Evolutionary conservation across 1,284 basidiomycete genomes (phyloP), one percentile per base, ranked within the genome.

Genomic region (Ustilago esculenta): DNA sequence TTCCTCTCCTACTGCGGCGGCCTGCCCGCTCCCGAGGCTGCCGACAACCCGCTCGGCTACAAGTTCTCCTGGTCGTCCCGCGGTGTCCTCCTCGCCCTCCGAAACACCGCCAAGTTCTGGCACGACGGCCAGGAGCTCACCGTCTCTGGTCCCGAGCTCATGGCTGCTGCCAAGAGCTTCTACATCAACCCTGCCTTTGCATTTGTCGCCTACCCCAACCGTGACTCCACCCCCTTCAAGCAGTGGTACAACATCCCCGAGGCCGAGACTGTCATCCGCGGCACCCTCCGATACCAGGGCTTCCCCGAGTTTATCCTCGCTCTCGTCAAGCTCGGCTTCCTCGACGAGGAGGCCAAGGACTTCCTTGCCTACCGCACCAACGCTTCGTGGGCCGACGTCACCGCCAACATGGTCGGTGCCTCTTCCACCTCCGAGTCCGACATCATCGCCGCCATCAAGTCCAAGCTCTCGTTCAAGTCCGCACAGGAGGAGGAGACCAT

Each of bases 51-150:
- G 8, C 90, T 98, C 61, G 95, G 96, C 25, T 98, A 98, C 89
- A 98, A 98, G 84, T 98, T 98, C 86, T 96, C 93, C 32, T 98
- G 96, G 96, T 96, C 94, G 2, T 92, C 94, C 25, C 90, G 93
- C 42, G 96, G 95, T 59, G 94, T 96, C 42, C 89, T 99, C 48
- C 90, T 98, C 75, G 95, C 95, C 6, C 87, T 97, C 56, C 88
- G 95, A 76, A 98, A 98, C 86, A 87, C 88, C 42, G 96, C 93
- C 40, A 89, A 90, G 59, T 96, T 90, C 83, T 78, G 69, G 72
- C 72, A 73, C 51, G 67, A 54, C 34, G 65, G 67, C 20, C 23
- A 73, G 56, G 66, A 78, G 63, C 75, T 76, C 46, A 68, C 64
- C 49, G 79, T 81, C 33, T 75, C 74, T 12, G 79, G 80, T 27